Conservation (phyloP, 129 eudicot genomes). For the Artemisia argyi region DNA sequence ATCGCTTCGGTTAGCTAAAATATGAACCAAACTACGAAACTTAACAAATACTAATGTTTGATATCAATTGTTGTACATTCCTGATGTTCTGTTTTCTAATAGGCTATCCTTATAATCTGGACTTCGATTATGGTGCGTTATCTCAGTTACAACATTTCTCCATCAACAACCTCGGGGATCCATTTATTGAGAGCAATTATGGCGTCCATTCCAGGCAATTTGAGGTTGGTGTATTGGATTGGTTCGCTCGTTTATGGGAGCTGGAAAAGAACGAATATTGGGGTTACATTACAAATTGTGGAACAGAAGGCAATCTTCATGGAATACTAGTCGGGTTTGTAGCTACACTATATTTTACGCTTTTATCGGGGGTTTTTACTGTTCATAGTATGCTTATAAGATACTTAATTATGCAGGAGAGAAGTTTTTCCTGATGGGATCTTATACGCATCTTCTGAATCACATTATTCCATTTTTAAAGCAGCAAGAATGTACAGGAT, state of each 20-base stretch:
- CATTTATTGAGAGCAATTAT: slow-evolving; percentile 96
- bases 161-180: slow-evolving; percentile 95
- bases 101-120: slow-evolving; percentile 97
- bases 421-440: slow-evolving; percentile 98
- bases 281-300: slow-evolving; percentile 99
- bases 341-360: not conserved
- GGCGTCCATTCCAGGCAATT: slow-evolving; percentile 98
- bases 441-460: slow-evolving; percentile 79
- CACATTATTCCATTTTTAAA: slow-evolving; percentile 94
- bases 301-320: slow-evolving; percentile 98
- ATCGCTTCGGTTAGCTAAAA: not conserved
- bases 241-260: slow-evolving; percentile 99
- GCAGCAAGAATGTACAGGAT: slow-evolving; percentile 99
- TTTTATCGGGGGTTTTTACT: not conserved
- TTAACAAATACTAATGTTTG: not conserved
- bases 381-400: not conserved
- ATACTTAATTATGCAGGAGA: slow-evolving; percentile 55
- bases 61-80: not conserved
- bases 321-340: slow-evolving; percentile 94
- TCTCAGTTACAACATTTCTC: slow-evolving; percentile 94
- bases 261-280: slow-evolving; percentile 82
- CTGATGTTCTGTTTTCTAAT: not conserved
- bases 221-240: slow-evolving; percentile 97
- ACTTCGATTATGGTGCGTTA: slow-evolving; percentile 95
- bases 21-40: not conserved